A percentile compares a stretch with the other conserved stretches of the same genome.
Evolutionary conservation across 805 yeast genomes (phyloP).

Genomic region (Schwanniomyces sp.): DNA sequence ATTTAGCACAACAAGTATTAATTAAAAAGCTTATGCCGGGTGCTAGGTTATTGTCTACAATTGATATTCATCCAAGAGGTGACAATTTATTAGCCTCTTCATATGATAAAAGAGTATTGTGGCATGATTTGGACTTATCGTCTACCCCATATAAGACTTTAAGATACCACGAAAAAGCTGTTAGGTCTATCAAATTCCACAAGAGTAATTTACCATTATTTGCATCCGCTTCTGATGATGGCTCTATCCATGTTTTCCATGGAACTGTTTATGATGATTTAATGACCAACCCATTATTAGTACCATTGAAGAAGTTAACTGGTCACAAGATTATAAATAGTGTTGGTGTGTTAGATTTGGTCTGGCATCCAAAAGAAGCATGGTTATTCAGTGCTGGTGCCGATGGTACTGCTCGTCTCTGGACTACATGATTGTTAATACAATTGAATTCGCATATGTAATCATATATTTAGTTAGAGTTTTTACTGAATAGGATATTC

Average conservation of each 20-base stretch:
- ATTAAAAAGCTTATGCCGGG: constrained; percentile 90
- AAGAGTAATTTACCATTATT: constrained; percentile 82
- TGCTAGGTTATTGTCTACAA: constrained; percentile 88
- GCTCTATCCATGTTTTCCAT: constrained; percentile 89
- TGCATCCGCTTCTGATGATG: constrained; percentile 95
- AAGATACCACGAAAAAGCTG: constrained; percentile 94
- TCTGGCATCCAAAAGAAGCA: constrained; percentile 98
- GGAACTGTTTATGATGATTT: constrained; percentile 94
- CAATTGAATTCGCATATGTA: constrained; percentile 1
- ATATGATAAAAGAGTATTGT: constrained; percentile 89
- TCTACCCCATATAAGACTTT: constrained; percentile 92
- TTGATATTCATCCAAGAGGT: constrained; percentile 95
- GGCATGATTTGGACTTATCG: constrained; percentile 94
- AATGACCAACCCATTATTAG: constrained; percentile 92
- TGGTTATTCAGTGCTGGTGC: constrained; percentile 98
- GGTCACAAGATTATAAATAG: constrained; percentile 83
- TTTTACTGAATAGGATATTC: constrained; percentile 4
- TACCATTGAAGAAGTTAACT: constrained; percentile 88
- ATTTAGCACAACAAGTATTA: constrained; percentile 80
- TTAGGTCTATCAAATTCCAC: constrained; percentile 85
- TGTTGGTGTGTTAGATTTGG: constrained; percentile 82
- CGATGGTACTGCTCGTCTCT: constrained; percentile 90
- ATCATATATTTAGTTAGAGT: constrained; percentile 3
- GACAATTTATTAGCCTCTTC: constrained; percentile 92
- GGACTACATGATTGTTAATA: constrained; percentile 68